Conservation (phyloP, 805 yeast genomes). For the Candida quercuum region DNA sequence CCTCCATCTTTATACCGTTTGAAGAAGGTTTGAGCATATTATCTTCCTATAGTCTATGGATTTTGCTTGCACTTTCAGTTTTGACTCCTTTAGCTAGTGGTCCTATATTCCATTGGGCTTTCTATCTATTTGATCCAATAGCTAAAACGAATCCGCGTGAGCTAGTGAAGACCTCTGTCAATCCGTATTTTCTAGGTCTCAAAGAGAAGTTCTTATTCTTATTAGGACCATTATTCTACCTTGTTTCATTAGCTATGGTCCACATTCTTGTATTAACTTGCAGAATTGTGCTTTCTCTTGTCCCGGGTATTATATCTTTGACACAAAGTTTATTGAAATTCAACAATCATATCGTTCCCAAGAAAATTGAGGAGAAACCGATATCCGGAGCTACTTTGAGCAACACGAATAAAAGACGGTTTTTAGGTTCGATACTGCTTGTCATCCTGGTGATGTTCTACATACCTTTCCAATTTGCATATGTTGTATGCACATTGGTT, state of each 20-base stretch:
- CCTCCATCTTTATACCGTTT: constrained; percentile 37
- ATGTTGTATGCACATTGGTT: constrained; percentile 49
- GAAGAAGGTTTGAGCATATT: constrained; percentile 39
- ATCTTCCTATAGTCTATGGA: constrained; percentile 22
- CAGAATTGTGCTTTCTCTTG: constrained; percentile 1
- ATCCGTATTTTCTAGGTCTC: constrained; percentile 64
- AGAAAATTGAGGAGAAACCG: background rate
- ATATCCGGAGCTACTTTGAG: background rate
- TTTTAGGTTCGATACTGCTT: constrained; percentile 23
- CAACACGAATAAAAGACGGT: constrained; percentile 11
- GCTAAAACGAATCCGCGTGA: constrained; percentile 41
- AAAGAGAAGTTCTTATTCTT: constrained; percentile 51
- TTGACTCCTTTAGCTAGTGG: constrained; percentile 35
- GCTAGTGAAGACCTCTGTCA: constrained; percentile 37
- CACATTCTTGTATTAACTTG: constrained; percentile 25
- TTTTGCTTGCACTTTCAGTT: constrained; percentile 25
- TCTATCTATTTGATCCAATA: constrained; percentile 48
- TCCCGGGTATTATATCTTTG: background rate
- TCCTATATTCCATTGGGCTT: constrained; percentile 30
- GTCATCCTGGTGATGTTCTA: constrained; percentile 49
- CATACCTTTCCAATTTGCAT: constrained; percentile 81
- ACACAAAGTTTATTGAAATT: background rate
- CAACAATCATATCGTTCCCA: constrained; percentile 2
- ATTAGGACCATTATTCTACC: constrained; percentile 52
- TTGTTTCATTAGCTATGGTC: constrained; percentile 41